These are phyloP conservation scores for Rusavskia elegans DNA, from an alignment of 495 filamentous ascomycete genomes.

Conservation along the genomic window DNA sequence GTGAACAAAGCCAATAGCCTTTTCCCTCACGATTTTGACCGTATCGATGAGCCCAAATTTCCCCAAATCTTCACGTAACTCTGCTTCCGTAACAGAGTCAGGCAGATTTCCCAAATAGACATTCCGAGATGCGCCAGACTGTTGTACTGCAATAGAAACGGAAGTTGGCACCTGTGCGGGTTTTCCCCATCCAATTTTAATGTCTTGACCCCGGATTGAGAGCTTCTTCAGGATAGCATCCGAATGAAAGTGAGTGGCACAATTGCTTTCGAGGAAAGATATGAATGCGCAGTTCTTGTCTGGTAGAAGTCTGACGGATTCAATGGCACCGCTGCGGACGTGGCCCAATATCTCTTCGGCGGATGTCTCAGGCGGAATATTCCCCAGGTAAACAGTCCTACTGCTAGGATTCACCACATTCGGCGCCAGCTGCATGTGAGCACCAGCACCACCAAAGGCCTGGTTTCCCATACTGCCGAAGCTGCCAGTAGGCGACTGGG, in stretches of 20 bases:
- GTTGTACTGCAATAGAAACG: slow-evolving; percentile 88
- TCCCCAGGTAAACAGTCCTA: slow-evolving; percentile 91
- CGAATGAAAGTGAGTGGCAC: slow-evolving; percentile 96
- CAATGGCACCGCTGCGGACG: slow-evolving; percentile 94
- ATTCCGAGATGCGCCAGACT: slow-evolving; percentile 94
- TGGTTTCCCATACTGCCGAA: slow-evolving; percentile 44
- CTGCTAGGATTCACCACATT: slow-evolving; percentile 80
- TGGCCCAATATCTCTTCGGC: slow-evolving; percentile 96
- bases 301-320: slow-evolving; percentile 85
- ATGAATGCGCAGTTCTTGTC: slow-evolving; percentile 99
- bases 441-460: slow-evolving; percentile 42
- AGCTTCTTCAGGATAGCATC: slow-evolving; percentile 99
- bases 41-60: slow-evolving; percentile 97
- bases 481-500: slow-evolving; percentile 73
- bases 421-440: slow-evolving; percentile 57
- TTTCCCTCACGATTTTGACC: slow-evolving; percentile 94
- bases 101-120: slow-evolving; percentile 91
- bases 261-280: slow-evolving; percentile 91
- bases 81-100: slow-evolving; percentile 79
- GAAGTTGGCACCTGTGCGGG: slow-evolving; percentile 96
- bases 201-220: slow-evolving; percentile 92
- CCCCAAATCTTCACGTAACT: slow-evolving; percentile 84
- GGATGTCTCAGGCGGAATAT: slow-evolving; percentile 94
- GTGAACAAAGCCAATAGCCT: slow-evolving; percentile 95
- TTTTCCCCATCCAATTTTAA: slow-evolving; percentile 99